phyloP scores from a whole-genome alignment of 208 protist genomes.

The Acanthamoeba comandoni region DNA sequence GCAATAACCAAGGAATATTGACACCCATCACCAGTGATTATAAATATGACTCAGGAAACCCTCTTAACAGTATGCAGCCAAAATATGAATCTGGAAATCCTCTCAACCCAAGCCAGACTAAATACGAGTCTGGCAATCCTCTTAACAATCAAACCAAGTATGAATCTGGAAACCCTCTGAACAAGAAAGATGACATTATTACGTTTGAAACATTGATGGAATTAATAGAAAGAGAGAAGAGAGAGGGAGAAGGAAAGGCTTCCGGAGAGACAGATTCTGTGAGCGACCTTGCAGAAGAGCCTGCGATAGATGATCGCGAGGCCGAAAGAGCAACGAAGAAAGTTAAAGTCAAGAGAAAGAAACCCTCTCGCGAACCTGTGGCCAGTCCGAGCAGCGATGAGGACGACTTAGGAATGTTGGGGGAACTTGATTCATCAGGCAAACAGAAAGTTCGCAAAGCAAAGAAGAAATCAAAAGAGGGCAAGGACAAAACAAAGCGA shows the following conservation, averaged over 20 bases:
- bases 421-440: background rate
- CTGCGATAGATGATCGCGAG: background rate
- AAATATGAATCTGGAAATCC: too few relatives aligned
- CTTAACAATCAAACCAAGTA: too few relatives aligned
- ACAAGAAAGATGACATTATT: conserved; percentile 40
- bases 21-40: too few relatives aligned
- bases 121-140: too few relatives aligned
- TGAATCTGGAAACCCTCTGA: too few relatives aligned
- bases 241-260: conserved; percentile 6
- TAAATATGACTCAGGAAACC: too few relatives aligned
- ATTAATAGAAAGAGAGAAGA: conserved; percentile 49
- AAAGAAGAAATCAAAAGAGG: conserved; percentile 15
- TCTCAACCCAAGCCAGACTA: too few relatives aligned
- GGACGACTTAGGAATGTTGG: conserved; percentile 36
- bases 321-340: background rate
- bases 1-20: too few relatives aligned
- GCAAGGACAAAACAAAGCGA: conserved; percentile 59
- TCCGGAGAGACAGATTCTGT: background rate
- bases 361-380: conserved; percentile 10
- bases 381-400: conserved; percentile 65
- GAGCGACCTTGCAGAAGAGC: background rate
- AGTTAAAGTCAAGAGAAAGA: conserved; percentile 38
- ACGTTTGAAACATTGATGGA: conserved; percentile 71
- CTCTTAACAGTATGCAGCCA: too few relatives aligned
- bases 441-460: conserved; percentile 22